These are phyloP conservation scores for Kentomonas sorsogonicus DNA, from an alignment of 208 protist genomes.

Conservation along the genomic window DNA sequence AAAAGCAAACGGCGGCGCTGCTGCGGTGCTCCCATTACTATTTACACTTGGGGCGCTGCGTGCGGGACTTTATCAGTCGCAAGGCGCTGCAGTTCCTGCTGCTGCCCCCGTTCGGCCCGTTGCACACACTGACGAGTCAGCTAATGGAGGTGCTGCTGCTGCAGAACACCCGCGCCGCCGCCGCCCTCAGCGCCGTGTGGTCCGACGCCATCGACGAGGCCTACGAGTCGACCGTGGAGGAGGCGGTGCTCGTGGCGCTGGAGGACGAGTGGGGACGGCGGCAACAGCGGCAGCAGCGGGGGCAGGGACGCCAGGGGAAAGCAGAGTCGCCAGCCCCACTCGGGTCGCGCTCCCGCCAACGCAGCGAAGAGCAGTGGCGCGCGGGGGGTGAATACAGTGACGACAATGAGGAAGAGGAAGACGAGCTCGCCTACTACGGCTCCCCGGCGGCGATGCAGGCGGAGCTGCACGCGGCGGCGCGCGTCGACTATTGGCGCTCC, in stretches of 20 bases:
- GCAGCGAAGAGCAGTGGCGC: no score
- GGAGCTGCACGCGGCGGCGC: no score
- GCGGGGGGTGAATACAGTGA: no score
- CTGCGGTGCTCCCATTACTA: constrained; percentile 63
- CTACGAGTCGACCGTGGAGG: background rate
- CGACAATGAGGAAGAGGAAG: no score
- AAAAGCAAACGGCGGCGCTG: constrained; percentile 29
- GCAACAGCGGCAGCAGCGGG: no score
- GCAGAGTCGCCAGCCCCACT: no score
- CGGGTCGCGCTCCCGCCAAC: no score
- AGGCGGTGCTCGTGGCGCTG: background rate
- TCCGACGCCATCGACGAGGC: constrained; percentile 11
- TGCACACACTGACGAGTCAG: constrained; percentile 47
- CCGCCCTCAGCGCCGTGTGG: constrained; percentile 50
- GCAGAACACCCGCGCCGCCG: constrained; percentile 43
- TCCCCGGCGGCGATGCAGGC: no score
- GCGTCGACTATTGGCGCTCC: no score
- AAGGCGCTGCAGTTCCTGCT: constrained; percentile 80
- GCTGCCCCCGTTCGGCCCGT: constrained; percentile 59
- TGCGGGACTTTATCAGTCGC: constrained; percentile 58
- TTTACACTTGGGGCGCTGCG: constrained; percentile 37
- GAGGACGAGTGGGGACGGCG: no score
- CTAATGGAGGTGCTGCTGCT: constrained; percentile 67
- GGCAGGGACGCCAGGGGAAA: no score
- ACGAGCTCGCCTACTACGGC: no score